Evolutionary conservation across 2,329 filamentous ascomycete genomes (phyloP).

Genomic region (Epichloe bromicola): DNA sequence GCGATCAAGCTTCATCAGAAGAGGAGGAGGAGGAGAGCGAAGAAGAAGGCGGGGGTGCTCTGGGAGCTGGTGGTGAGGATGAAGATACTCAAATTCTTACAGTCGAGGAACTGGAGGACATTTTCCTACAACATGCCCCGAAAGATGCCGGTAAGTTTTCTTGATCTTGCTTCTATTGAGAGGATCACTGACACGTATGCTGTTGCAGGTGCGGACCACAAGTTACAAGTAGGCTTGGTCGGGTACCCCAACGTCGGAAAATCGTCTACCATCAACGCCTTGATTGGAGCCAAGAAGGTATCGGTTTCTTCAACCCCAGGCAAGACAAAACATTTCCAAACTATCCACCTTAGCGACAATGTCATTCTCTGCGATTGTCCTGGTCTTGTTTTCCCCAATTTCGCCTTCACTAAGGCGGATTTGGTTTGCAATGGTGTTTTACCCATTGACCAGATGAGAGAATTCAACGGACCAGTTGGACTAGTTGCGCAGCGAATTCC

Average conservation of each 20-base stretch:
- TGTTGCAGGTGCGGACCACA: constrained; percentile 36
- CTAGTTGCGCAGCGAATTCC: constrained; percentile 80
- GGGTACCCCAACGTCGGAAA: constrained; percentile 99
- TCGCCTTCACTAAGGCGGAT: constrained; percentile 90
- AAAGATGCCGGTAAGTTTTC: constrained; percentile 33
- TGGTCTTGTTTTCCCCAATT: constrained; percentile 96
- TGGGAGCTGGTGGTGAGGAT: constrained; percentile 20
- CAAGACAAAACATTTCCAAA: constrained; percentile 99
- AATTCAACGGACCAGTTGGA: constrained; percentile 76
- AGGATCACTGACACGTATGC: constrained; percentile 6
- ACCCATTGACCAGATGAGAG: constrained; percentile 90
- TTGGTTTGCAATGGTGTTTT: constrained; percentile 90
- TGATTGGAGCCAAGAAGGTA: constrained; percentile 97
- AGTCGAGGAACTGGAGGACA: constrained; percentile 79
- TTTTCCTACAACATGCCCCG: constrained; percentile 66
- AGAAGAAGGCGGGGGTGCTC: constrained; percentile 21
- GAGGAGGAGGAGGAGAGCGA: constrained; percentile 24
- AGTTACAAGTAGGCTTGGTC: constrained; percentile 83
- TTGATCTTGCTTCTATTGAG: no score
- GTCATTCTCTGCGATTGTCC: constrained; percentile 96
- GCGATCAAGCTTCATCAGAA: constrained; percentile 11
- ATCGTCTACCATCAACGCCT: constrained; percentile 95
- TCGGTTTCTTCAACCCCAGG: constrained; percentile 94
- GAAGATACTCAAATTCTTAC: constrained; percentile 71
- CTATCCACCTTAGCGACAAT: constrained; percentile 79